These are phyloP conservation scores for Pistacia vera DNA, from an alignment of 345 rosid genomes.

Conservation along the genomic window DNA sequence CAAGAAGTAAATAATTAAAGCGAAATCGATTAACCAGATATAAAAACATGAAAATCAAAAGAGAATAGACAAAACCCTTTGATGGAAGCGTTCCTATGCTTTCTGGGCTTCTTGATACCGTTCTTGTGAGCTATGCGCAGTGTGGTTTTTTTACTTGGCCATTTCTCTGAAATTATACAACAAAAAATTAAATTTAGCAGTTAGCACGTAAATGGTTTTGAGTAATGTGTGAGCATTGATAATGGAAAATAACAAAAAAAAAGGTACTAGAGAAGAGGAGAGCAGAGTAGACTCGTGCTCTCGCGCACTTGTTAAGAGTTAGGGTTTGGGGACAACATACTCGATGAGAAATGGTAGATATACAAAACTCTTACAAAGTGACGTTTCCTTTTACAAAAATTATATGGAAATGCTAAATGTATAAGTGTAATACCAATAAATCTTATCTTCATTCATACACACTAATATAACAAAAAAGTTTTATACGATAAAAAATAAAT, in stretches of 20 bases:
- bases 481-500: no score
- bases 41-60: neutral
- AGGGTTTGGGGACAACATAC: neutral
- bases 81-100: constrained; percentile 27
- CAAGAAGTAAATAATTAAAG: neutral
- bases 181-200: neutral
- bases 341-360: no score
- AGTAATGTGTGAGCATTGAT: neutral
- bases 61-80: constrained; percentile 22
- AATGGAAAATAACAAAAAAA: neutral
- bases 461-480: no score
- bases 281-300: no score
- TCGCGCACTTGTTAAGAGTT: neutral
- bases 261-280: neutral
- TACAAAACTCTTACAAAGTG: no score
- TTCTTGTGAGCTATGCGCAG: constrained; percentile 36
- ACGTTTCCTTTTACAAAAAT: no score
- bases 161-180: constrained; percentile 18
- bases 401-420: no score
- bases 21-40: neutral
- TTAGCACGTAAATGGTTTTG: no score
- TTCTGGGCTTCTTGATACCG: constrained; percentile 32
- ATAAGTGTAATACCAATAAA: no score
- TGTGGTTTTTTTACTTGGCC: constrained; percentile 39
- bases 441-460: no score